Percentiles rank a stretch among this genome's conserved stretches.
Conservation (phyloP, 2,329 filamentous ascomycete species). For the Thelonectria rubi region DNA sequence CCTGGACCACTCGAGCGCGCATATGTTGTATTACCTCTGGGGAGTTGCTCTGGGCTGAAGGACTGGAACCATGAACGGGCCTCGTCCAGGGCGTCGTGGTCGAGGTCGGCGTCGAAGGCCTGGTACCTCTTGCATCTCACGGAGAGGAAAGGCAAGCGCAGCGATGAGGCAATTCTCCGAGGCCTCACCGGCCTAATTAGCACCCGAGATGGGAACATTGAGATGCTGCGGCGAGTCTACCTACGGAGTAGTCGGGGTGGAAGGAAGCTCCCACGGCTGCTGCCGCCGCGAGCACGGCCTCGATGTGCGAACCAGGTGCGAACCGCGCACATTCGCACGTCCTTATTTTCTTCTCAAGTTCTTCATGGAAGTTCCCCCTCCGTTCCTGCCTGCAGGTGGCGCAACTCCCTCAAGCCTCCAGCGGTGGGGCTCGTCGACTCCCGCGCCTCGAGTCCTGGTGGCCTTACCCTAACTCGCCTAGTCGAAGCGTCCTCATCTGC, state of each 20-base stretch:
- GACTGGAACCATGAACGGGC: constrained; percentile 61
- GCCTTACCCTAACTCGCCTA: constrained; percentile 38
- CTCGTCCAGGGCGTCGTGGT: constrained; percentile 59
- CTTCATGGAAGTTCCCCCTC: neutral
- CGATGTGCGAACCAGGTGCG: neutral
- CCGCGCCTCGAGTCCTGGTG: constrained; percentile 25
- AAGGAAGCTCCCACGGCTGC: neutral
- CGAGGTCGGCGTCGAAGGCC: constrained; percentile 60
- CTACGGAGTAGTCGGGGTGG: neutral
- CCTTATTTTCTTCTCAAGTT: too few species aligned
- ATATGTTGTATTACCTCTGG: constrained; percentile 62
- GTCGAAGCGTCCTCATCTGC: too few species aligned
- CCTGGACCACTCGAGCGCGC: constrained; percentile 69
- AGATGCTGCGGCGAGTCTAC: neutral
- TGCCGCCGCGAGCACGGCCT: neutral
- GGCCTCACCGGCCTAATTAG: constrained; percentile 6
- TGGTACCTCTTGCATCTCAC: constrained; percentile 51
- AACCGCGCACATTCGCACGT: neutral
- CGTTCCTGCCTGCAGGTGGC: neutral
- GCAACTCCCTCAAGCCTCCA: neutral
- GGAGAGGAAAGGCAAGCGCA: constrained; percentile 16
- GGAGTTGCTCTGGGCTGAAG: constrained; percentile 56
- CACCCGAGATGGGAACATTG: constrained; percentile 32
- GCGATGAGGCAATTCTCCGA: neutral
- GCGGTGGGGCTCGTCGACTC: neutral